These are phyloP conservation scores for Panaeolus cyanescens DNA, from an alignment of 768 basidiomycete genomes.

Conservation along the genomic window DNA sequence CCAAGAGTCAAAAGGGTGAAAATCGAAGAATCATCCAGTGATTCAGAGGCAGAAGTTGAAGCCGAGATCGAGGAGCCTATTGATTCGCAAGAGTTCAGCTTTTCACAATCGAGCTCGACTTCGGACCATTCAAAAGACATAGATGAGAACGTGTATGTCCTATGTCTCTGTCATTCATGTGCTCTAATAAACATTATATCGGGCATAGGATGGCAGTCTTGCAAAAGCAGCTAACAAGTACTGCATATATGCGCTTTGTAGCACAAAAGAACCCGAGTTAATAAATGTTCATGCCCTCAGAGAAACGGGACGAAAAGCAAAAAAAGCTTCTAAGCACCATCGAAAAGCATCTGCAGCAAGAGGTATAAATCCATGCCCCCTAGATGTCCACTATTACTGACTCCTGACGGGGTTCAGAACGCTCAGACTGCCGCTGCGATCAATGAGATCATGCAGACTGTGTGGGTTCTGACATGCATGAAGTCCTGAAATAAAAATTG, in stretches of 20 bases:
- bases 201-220: background rate
- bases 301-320: conserved; percentile 18
- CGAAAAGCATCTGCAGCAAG: conserved; percentile 10
- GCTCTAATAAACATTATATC: too few relatives aligned
- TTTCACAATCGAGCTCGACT: background rate
- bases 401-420: background rate
- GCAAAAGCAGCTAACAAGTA: background rate
- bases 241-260: background rate
- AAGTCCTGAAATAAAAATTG: background rate
- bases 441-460: conserved; percentile 11
- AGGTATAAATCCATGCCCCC: conserved; percentile 1
- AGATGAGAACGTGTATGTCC: background rate
- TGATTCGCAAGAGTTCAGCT: background rate
- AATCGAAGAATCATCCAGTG: background rate
- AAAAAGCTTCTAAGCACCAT: conserved; percentile 18
- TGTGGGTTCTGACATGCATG: conserved; percentile 7
- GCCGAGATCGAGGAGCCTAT: background rate
- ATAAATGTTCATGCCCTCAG: background rate
- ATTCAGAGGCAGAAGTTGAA: background rate
- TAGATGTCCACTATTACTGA: background rate
- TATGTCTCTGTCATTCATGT: background rate
- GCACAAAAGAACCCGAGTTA: background rate
- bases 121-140: background rate
- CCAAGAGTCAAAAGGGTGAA: background rate
- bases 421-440: conserved; percentile 5